Percentiles rank a stretch among this genome's conserved stretches.
Conservation (phyloP, 2,329 filamentous ascomycete genomes). For the Coniella vitis region DNA sequence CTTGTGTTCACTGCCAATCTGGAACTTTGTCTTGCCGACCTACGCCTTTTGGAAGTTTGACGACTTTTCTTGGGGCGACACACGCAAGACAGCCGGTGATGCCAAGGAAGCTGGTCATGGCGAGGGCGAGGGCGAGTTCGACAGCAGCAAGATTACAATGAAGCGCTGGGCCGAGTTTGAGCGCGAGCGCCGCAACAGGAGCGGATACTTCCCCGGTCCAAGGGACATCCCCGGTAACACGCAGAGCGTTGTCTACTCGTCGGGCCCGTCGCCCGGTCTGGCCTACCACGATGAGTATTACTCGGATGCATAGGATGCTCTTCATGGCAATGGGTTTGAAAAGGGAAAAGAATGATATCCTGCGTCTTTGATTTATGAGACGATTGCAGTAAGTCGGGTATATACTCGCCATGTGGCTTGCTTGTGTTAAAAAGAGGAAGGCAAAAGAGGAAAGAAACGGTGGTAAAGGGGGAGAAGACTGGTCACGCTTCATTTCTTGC, state of each 20-base stretch:
- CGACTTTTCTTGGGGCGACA: slow-evolving; percentile 99
- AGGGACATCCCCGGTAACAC: slow-evolving; percentile 38
- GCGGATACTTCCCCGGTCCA: slow-evolving; percentile 41
- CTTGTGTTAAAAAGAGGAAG: too few species aligned
- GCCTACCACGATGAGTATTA: slow-evolving; percentile 50
- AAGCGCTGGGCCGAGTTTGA: slow-evolving; percentile 98
- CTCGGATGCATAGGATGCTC: slow-evolving; percentile 37
- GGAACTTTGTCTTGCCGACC: slow-evolving; percentile 91
- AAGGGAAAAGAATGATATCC: neutral
- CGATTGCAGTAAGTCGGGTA: too few species aligned
- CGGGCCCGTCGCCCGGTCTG: slow-evolving; percentile 30
- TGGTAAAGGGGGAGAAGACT: too few species aligned
- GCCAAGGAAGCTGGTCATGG: slow-evolving; percentile 72
- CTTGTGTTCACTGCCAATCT: slow-evolving; percentile 83
- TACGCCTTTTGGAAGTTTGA: slow-evolving; percentile 99
- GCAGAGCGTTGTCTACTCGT: slow-evolving; percentile 33
- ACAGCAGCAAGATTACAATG: slow-evolving; percentile 99
- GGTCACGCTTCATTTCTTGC: too few species aligned
- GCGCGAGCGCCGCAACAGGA: slow-evolving; percentile 47
- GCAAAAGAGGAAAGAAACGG: too few species aligned
- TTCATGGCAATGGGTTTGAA: neutral
- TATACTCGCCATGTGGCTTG: too few species aligned
- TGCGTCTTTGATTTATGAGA: neutral
- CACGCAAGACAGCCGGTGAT: slow-evolving; percentile 87
- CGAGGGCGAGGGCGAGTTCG: slow-evolving; percentile 91